Conservation (phyloP, 2,329 filamentous ascomycete genomes). For the Clonostachys byssicola region DNA sequence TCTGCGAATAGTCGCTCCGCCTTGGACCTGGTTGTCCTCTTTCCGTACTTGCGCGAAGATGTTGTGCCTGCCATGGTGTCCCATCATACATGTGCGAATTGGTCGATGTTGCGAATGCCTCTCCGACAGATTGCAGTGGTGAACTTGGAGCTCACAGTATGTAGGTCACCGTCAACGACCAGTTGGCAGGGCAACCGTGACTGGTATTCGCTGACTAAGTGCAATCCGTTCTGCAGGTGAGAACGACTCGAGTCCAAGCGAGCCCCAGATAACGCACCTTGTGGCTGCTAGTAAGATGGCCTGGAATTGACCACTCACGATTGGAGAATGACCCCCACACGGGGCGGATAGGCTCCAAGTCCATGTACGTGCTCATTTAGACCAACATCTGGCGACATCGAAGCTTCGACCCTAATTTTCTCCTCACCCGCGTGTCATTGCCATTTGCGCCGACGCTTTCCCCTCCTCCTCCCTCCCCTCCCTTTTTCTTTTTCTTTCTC, state of each 20-base stretch:
- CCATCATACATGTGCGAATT: background rate
- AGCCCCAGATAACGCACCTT: too few relatives aligned
- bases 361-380: too few relatives aligned
- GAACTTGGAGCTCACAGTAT: background rate
- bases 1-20: constrained; percentile 45
- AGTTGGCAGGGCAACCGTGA: constrained; percentile 1
- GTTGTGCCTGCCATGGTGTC: constrained; percentile 38
- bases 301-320: background rate
- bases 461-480: background rate
- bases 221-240: background rate
- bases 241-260: too few relatives aligned
- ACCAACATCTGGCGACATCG: too few relatives aligned
- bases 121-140: background rate
- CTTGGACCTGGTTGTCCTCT: constrained; percentile 38
- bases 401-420: too few relatives aligned
- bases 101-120: too few relatives aligned
- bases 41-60: constrained; percentile 45
- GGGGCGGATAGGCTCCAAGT: too few relatives aligned
- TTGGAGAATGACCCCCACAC: background rate
- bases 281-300: too few relatives aligned
- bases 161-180: background rate
- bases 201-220: background rate
- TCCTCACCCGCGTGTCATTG: too few relatives aligned
- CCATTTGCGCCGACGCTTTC: background rate
- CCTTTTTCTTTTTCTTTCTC: background rate